phyloP scores from a whole-genome alignment of 176 grass and related monocot genomes.

The Triticum monococcum region DNA sequence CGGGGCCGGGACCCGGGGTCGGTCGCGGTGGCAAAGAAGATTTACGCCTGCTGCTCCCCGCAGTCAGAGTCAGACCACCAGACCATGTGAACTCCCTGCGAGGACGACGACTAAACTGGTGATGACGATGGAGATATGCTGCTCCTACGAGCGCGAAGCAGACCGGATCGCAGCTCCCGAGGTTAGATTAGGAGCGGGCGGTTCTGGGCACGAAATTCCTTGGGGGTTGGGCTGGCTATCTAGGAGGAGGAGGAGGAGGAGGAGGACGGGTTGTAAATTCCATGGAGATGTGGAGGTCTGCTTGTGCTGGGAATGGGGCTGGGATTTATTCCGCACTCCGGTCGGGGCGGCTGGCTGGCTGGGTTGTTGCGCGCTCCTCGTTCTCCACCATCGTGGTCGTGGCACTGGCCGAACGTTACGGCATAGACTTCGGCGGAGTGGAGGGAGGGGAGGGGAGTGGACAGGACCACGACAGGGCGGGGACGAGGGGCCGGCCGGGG shows the following conservation, averaged over 20 bases:
- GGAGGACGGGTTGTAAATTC: conserved; percentile 1
- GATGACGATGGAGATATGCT: too few relatives aligned
- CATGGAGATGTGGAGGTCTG: neutral
- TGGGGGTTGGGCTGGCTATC: neutral
- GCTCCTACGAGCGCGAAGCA: neutral
- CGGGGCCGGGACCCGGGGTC: neutral
- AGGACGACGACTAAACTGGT: neutral
- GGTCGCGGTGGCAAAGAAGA: neutral
- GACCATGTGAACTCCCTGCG: neutral
- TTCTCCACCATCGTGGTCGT: neutral
- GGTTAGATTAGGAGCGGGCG: neutral
- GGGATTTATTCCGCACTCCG: conserved; percentile 24
- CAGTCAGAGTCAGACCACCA: neutral
- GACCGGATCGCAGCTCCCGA: neutral
- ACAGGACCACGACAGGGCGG: neutral
- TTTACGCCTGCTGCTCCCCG: neutral
- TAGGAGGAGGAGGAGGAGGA: too few relatives aligned
- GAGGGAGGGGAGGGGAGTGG: neutral
- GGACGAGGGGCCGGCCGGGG: conserved; percentile 6
- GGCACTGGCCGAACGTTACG: conserved; percentile 38
- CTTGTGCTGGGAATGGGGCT: neutral
- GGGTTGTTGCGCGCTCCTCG: neutral
- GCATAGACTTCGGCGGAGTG: conserved; percentile 33
- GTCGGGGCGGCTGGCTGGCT: neutral
- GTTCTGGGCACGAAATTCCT: conserved; percentile 4